Percentiles rank a stretch among this genome's conserved stretches.
Conservation (phyloP, 1,139 yeast genomes). For the Scheffersomyces quercinus region DNA sequence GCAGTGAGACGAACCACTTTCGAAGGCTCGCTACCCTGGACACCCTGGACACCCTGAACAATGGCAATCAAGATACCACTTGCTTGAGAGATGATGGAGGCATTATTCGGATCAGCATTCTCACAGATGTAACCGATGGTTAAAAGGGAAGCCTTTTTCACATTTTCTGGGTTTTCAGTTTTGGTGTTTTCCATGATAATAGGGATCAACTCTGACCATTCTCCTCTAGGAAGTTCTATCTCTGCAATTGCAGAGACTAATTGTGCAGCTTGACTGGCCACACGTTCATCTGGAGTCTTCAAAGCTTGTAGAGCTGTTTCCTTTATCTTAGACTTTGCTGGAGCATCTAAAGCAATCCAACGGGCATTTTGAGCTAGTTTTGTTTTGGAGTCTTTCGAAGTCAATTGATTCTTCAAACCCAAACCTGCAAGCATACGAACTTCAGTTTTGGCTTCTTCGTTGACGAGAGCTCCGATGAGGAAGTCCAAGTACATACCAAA, state of each 20-base stretch:
- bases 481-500: conserved; percentile 71
- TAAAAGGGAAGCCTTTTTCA: conserved; percentile 83
- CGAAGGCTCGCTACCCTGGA: conserved; percentile 78
- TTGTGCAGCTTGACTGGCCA: conserved; percentile 89
- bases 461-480: conserved; percentile 71
- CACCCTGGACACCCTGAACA: conserved; percentile 93
- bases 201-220: conserved; percentile 87
- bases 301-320: conserved; percentile 65
- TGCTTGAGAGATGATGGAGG: conserved; percentile 78
- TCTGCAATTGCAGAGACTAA: conserved; percentile 95
- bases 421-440: conserved; percentile 92
- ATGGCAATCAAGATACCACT: conserved; percentile 93
- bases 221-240: conserved; percentile 82
- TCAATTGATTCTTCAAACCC: conserved; percentile 81
- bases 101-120: conserved; percentile 83
- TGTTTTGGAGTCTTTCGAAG: conserved; percentile 66
- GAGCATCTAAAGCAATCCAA: conserved; percentile 60
- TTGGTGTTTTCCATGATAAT: conserved; percentile 84
- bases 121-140: conserved; percentile 97
- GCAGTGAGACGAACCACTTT: conserved; percentile 83
- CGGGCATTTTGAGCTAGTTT: conserved; percentile 56
- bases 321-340: conserved; percentile 65
- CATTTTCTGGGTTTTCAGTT: conserved; percentile 70
- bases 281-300: conserved; percentile 67
- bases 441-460: conserved; percentile 67